phyloP scores from a whole-genome alignment of 2,329 filamentous ascomycete species.

The Cadophora malorum region DNA sequence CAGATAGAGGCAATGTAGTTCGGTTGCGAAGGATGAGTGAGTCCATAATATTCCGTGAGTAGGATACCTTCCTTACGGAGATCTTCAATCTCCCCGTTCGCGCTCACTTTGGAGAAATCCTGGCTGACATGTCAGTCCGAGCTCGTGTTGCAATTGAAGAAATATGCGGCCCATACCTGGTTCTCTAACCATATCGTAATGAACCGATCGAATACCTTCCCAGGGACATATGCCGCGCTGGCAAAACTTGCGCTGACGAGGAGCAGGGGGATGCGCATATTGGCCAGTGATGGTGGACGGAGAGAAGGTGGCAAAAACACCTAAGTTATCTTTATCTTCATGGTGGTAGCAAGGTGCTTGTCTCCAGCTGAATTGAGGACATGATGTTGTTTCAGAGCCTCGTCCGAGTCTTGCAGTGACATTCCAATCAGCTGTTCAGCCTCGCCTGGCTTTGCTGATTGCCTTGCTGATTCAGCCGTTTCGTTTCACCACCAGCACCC shows the following conservation, averaged over 20 bases:
- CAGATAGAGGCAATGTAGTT: conserved; percentile 55
- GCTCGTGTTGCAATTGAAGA: background rate
- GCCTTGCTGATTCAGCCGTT: conserved; percentile 4
- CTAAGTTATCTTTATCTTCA: background rate
- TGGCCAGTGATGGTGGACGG: background rate
- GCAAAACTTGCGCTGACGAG: conserved; percentile 25
- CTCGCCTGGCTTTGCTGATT: conserved; percentile 1
- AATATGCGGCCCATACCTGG: conserved; percentile 45
- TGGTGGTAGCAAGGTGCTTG: background rate
- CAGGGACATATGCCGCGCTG: conserved; percentile 44
- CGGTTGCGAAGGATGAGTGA: conserved; percentile 55
- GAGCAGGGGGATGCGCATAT: conserved; percentile 33
- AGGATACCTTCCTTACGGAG: conserved; percentile 53
- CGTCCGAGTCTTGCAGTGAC: conserved; percentile 25
- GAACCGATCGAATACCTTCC: conserved; percentile 65
- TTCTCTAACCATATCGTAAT: conserved; percentile 70
- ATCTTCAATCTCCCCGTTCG: conserved; percentile 49
- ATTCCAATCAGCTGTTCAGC: conserved; percentile 45
- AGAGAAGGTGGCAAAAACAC: background rate
- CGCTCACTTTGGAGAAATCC: conserved; percentile 52
- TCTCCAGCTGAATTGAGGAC: background rate
- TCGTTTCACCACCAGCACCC: background rate
- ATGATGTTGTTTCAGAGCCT: conserved; percentile 28
- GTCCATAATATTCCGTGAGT: conserved; percentile 53
- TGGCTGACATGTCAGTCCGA: conserved; percentile 32